These are phyloP conservation scores for Gentiana macrophylla DNA, from an alignment of 257 asterid genomes.

Conservation along the genomic window DNA sequence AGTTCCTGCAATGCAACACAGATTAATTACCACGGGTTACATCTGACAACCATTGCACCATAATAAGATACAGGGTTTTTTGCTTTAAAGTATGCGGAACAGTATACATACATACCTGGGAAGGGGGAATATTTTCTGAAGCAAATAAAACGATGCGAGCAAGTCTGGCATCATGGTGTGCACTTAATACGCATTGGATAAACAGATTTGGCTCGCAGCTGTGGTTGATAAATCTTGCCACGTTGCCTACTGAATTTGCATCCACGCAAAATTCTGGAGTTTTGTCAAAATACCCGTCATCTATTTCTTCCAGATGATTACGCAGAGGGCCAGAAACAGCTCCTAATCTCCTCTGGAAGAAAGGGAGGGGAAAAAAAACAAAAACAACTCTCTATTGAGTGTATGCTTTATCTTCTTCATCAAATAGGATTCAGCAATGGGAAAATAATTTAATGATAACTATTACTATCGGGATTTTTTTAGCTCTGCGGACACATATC, in stretches of 20 bases:
- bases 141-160: slow-evolving; percentile 20
- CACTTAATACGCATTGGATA: slow-evolving; percentile 17
- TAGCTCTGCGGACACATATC: no score
- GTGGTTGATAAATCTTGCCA: slow-evolving; percentile 18
- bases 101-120: slow-evolving; percentile 8
- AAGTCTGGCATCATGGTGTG: slow-evolving; percentile 12
- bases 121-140: slow-evolving; percentile 10
- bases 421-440: no score
- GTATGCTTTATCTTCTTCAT: no score
- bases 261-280: slow-evolving; percentile 20
- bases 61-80: no score
- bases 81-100: no score
- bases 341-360: slow-evolving; percentile 15
- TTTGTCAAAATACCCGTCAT: slow-evolving; percentile 8
- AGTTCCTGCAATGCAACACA: slow-evolving; percentile 11
- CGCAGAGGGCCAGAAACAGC: slow-evolving; percentile 8
- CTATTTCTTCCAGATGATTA: slow-evolving; percentile 7
- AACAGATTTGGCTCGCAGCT: slow-evolving; percentile 22
- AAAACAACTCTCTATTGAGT: background rate
- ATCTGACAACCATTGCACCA: background rate
- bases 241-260: slow-evolving; percentile 12
- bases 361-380: background rate
- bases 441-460: no score
- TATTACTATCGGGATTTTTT: no score
- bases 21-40: background rate